Conservation (phyloP, 768 basidiomycete species). For the Amanita subjunquillea region DNA sequence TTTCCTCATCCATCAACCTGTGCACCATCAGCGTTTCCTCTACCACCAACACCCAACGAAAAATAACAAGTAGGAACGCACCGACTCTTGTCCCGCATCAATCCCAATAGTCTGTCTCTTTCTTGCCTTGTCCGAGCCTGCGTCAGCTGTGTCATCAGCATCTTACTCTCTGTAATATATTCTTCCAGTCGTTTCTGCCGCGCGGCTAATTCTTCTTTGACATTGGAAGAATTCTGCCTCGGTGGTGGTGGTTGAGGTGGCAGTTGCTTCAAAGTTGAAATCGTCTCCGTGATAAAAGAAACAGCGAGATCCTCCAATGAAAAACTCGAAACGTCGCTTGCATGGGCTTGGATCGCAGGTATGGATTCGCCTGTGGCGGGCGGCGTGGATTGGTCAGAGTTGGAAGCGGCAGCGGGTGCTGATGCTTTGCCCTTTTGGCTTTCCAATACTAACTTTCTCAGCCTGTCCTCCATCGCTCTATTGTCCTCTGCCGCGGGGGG, state of each 20-base stretch:
- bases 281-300: conserved; percentile 49
- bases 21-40: conserved; percentile 3
- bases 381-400: neutral
- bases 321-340: conserved; percentile 13
- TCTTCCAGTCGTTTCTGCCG: conserved; percentile 38
- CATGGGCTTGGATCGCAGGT: neutral
- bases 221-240: neutral
- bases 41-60: conserved; percentile 9
- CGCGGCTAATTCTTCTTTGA: conserved; percentile 28
- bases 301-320: conserved; percentile 45
- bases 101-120: conserved; percentile 32
- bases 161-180: conserved; percentile 43
- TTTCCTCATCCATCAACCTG: conserved; percentile 26
- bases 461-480: conserved; percentile 30
- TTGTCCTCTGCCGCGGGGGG: conserved; percentile 13
- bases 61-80: conserved; percentile 25
- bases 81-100: conserved; percentile 43
- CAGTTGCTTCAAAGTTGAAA: conserved; percentile 28
- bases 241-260: neutral
- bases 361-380: neutral
- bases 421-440: conserved; percentile 23
- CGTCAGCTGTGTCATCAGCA: conserved; percentile 35
- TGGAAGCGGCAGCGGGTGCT: neutral
- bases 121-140: conserved; percentile 39
- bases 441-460: conserved; percentile 27